Evolutionary conservation across 2,329 filamentous ascomycete species (phyloP), one percentile per base, ranked within the genome.

Genomic region (Leptographium wingfieldii): DNA sequence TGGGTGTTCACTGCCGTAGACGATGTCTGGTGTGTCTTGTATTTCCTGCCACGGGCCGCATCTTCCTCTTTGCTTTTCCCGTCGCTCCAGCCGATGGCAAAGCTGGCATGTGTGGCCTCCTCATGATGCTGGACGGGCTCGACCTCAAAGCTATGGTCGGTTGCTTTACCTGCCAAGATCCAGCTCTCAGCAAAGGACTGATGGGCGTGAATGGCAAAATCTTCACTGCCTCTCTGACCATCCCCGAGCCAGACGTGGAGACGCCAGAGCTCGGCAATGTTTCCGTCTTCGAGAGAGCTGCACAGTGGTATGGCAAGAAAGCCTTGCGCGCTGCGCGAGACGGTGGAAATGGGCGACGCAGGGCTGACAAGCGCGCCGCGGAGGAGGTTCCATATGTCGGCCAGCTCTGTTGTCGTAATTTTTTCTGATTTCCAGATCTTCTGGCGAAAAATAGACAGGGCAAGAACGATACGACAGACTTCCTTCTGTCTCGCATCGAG

Each of bases 221-320:
- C 64, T 1, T 57, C 59, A 35, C 66, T 68, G 3, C 68, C 69
- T 27, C 69, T 66, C 29, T 67, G 49, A 1, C 67, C 67, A 57
- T 71, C 69, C 1, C 71, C 69, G 48, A 72, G 58, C 69, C 69
- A 70, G 7, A 73, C 67, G 59, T 74, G 71, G 1, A 74, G 65
- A 10, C 71, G 68, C 57, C 69, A 68, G 1, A 72, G 68, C 55
- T 72, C 68, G 31, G 70, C 68, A 55, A 73, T 73, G 33, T 61
- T 64, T 1, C 68, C 69, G 35, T 71, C 64, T 19, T 66, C 62
- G 5, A 69, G 60, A 3, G 71, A 59, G 60, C 69, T 72, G 63
- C 71, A 74, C 2, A 74, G 66, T 0, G 71, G 66, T 2, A 73
- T 65, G 12, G 68, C 63, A 1, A 72, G 61, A 40, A 72, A 72